Evolutionary conservation across 352 stramenopile species (phyloP), one percentile per base, ranked within the genome.

Genomic region (Phytopythium helicoides): DNA sequence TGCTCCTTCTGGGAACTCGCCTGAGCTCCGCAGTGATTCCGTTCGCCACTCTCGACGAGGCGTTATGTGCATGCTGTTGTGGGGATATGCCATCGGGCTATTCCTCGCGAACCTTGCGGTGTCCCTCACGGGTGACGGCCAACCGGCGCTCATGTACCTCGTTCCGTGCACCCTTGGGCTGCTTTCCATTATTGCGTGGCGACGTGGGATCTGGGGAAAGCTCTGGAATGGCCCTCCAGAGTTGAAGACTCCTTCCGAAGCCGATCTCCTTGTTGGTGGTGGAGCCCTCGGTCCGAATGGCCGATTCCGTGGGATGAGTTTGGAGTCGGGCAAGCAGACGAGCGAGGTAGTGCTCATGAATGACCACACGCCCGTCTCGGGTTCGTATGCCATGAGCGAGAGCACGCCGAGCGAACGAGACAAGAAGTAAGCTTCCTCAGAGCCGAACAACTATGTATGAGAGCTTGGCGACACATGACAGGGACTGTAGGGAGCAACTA

Each of bases 111-210:
- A 98, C 76, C 47, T 92, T 19, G 96, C 81, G 1, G 95, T 99
- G 10, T 88, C 97, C 54, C 41, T 94, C 14, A 98, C 96, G 67
- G 66, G 82, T 19, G 87, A 95, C 62, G 94, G 94, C 3, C 96
- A 99, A 62, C 96, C 95, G 10, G 95, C 96, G 26, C 76, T 98
- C 33, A 86, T 99, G 72, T 99, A 99, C 69, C 59, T 99, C 7
- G 95, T 98, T 28, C 94, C 94, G 18, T 96, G 82, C 54, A 97
- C 89, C 31, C 73, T 98, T 1, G 92, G 92, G 15, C 62, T 92
- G 21, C 76, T 98, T 34, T 49, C 63, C 15, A 59, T 91, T 48
- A 71, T 95, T 51, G 69, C 66, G 0, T 93, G 83, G 68, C 81
- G 65, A 25, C 84, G 89, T 22, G 87, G 89, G 23, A 96, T 97